Base-by-base conservation (phyloP, 2,329 filamentous ascomycete species). In the Fusarium sp. region DNA sequence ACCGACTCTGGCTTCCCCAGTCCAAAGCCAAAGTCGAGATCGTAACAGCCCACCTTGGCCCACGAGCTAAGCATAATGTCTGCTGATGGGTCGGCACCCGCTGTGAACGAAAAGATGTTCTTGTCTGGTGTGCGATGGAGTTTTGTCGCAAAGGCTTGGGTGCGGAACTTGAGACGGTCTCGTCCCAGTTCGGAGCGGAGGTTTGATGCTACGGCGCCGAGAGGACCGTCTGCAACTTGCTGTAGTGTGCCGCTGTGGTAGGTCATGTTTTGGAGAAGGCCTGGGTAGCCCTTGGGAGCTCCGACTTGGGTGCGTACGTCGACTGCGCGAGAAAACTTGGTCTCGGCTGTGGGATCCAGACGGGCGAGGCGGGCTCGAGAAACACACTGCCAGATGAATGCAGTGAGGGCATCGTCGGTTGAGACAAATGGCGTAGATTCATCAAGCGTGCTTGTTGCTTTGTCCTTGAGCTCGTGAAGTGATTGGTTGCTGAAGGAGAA, bases 61-160 rank as follows among this genome's bases (percentile, higher is more conserved):
- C 88, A 91, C 1, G 88, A 90, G 67, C 87, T 90, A 7, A 91
- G 69, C 82, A 87, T 85, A 4, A 90, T 78, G 43, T 89, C 87
- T 0, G 76, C 78, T 0, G 83, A 77, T 0, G 81, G 71, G 34
- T 87, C 81, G 3, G 86, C 63, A 5, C 73, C 78, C 0, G 82
- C 82, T 2, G 80, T 82, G 5, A 86, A 70, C 1, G 80, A 80
- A n/a, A 84, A 72, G 0, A 48, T 68, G 0, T 68, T 78, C 67
- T 85, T 86, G 63, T 87, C 85, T 0, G 78, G 64, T 4, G 78
- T 68, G 8, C 77, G 74, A 0, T 78, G 43, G 4, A 88, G 70
- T 35, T 81, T 79, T 2, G 86, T 88, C 1, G 84, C 82, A 2
- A 88, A 77, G 5, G 82, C 82, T 20, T 84, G 83, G 0, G 83